Conservation (phyloP, 2,329 filamentous ascomycete species). For the Talaromyces sp. region DNA sequence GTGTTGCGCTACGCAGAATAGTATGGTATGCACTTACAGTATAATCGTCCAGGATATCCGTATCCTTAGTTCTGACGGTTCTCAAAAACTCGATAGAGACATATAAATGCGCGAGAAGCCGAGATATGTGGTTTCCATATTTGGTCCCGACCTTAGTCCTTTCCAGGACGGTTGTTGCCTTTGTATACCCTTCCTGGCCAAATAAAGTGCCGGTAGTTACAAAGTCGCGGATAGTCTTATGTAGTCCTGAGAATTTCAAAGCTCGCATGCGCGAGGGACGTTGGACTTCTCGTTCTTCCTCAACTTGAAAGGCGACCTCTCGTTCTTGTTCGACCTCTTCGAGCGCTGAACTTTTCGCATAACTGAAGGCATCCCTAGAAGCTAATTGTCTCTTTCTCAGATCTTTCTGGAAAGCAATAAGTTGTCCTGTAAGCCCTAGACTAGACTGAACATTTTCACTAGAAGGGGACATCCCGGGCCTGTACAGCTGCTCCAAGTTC, state of each 20-base stretch:
- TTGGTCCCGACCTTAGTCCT: conserved; percentile 21
- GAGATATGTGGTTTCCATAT: conserved; percentile 21
- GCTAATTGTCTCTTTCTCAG: not conserved
- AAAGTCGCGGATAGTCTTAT: conserved; percentile 46
- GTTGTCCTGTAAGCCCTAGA: conserved; percentile 27
- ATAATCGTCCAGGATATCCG: conserved; percentile 43
- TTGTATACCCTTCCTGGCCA: not conserved
- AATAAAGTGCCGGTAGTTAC: conserved; percentile 44
- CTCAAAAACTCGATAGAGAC: conserved; percentile 49
- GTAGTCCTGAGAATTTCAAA: conserved; percentile 46
- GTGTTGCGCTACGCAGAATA: no score
- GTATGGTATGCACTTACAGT: conserved; percentile 13
- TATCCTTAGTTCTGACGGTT: conserved; percentile 39
- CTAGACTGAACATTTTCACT: conserved; percentile 19
- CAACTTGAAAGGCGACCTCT: conserved; percentile 48
- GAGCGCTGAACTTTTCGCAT: conserved; percentile 31
- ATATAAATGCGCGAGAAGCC: conserved; percentile 31
- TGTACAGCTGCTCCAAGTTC: conserved; percentile 59
- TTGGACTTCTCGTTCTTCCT: conserved; percentile 56
- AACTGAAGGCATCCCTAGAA: conserved; percentile 26
- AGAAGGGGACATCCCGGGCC: no score
- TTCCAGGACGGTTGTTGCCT: not conserved
- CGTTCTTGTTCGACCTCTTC: conserved; percentile 58
- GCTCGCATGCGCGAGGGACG: conserved; percentile 43
- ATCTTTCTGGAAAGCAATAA: conserved; percentile 32